Evolutionary conservation across 2,329 filamentous ascomycete genomes (phyloP), one percentile per base, ranked within the genome.

Genomic region (Colletotrichum navitas): DNA sequence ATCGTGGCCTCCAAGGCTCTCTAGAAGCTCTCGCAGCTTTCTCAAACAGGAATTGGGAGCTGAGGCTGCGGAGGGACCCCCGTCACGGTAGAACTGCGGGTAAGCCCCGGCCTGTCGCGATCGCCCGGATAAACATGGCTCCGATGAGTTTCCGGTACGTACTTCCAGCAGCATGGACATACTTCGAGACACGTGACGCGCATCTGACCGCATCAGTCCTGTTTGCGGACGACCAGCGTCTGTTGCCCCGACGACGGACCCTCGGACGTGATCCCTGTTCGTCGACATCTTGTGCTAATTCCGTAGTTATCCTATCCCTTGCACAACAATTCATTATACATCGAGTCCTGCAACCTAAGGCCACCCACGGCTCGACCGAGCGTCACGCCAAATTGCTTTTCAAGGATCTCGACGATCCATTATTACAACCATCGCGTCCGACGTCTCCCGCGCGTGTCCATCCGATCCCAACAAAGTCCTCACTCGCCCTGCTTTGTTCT

Each of bases 191-290:
- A 41, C 39, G 39, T 41, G 39, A 41, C 6, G 39, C 6, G 5
- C 11, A 3, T 43, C 45, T 47, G 21, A 47, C 21, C 21, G n/a
- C 45, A 47, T 47, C 45, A 47, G 3, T 59, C 26, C 55, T 45
- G 32, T 26, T 39, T 29, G 6, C 18, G n/a, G 49, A 36, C 5
- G n/a, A 16, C 18, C 29, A 58, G 41, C 45, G 59, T 26, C 45
- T 18, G 60, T 73, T 61, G 54, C 60, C 66, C 71, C 24, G 43
- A 58, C 66, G 56, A 74, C 72, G 4, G 8, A 18, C 14, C 24
- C 54, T 54, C 54, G 63, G 66, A 47, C 70, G 63, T 32, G 43
- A 49, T 43, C 43, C 52, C 62, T 70, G 72, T 73, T 73, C 65
- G 64, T 67, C 55, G 52, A 41, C 68, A 51, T 49, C 49, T 55